Base-by-base conservation (phyloP, 805 yeast species). In the Saccharomycopsis synnaedendra region DNA sequence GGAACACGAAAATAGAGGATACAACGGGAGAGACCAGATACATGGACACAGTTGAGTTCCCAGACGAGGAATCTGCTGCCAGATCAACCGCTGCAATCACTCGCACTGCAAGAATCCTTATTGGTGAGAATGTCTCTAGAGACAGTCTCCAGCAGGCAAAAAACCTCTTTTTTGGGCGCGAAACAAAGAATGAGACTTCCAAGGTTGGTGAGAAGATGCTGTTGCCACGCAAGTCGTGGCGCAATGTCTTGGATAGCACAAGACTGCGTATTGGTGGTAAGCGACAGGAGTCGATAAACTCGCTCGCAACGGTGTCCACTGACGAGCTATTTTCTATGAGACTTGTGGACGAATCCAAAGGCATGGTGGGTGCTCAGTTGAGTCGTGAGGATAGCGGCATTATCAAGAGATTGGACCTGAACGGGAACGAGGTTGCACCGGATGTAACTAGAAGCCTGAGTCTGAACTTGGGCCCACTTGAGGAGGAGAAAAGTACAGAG, bases 221-320 rank as follows among this genome's bases (percentile, higher is more conserved):
- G 19, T 19, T 19, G 19, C 19, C 19, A 19, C 68, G 74, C 58
- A 73, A 65, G 57, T 81, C 82, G 4, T 82, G 89, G 89, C 69
- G 88, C 57, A 64, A 64, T 40, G 62, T 64, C 0, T 48, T 60
- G 27, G 64, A 61, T 41, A 56, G 61, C 5, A 53, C 47, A 11
- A 55, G 57, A 45, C 55, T 35, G 34, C 28, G 40, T 35, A 46
- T 35, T 10, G 36, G 36, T 9, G 27, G 48, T 1, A 64, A 68
- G 4, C 60, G 75, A 42, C 75, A 90, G 60, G 79, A 75, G 35
- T 82, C 94, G 6, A 69, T 77, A 48, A 75, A 74, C 37, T 85
- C 96, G 0, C 58, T 83, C 49, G 88, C 87, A 31, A 87, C 96
- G 0, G 89, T 89, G 34, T 80, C 89, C 33, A 86, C 96, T 1